Percentiles rank a stretch among this genome's conserved stretches.
Evolutionary conservation across 140 eudicot species (phyloP).

Genomic region (Artemisia princeps): DNA sequence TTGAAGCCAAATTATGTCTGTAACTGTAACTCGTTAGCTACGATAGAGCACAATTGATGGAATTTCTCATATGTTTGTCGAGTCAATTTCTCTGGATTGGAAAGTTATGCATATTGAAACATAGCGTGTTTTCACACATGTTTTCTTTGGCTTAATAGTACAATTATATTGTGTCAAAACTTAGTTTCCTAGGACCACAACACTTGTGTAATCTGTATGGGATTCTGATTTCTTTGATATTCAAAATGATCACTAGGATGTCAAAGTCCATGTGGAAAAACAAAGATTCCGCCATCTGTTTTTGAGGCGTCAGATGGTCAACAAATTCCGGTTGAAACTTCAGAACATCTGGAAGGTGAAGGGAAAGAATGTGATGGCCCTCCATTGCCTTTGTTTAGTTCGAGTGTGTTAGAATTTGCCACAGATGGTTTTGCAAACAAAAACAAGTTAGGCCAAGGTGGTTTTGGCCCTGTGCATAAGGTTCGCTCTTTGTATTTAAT

Average conservation of each 20-base stretch:
- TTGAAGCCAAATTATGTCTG: too few species aligned
- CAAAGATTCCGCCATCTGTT: conserved; percentile 13
- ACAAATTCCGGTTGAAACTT: conserved; percentile 31
- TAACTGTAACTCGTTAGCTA: too few species aligned
- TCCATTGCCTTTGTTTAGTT: conserved; percentile 50
- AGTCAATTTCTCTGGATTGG: too few species aligned
- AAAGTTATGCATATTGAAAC: too few species aligned
- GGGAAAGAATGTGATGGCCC: conserved; percentile 37
- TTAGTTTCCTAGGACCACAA: too few species aligned
- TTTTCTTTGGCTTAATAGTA: too few species aligned
- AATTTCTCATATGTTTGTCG: too few species aligned
- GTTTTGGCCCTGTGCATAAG: conserved; percentile 89
- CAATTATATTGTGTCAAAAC: too few species aligned
- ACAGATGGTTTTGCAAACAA: conserved; percentile 47
- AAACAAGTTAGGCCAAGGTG: conserved; percentile 88
- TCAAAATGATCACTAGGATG: conserved; percentile 16
- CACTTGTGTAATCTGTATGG: not conserved
- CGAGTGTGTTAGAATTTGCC: conserved; percentile 40
- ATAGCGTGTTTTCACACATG: too few species aligned
- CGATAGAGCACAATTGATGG: too few species aligned
- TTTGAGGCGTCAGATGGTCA: conserved; percentile 27
- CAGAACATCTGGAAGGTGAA: conserved; percentile 39
- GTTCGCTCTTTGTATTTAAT: conserved; percentile 23
- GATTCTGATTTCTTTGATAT: not conserved
- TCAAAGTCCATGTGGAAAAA: conserved; percentile 18